Evolutionary conservation across 2,329 filamentous ascomycete genomes (phyloP).

Genomic region (Magnaporthales sp.): DNA sequence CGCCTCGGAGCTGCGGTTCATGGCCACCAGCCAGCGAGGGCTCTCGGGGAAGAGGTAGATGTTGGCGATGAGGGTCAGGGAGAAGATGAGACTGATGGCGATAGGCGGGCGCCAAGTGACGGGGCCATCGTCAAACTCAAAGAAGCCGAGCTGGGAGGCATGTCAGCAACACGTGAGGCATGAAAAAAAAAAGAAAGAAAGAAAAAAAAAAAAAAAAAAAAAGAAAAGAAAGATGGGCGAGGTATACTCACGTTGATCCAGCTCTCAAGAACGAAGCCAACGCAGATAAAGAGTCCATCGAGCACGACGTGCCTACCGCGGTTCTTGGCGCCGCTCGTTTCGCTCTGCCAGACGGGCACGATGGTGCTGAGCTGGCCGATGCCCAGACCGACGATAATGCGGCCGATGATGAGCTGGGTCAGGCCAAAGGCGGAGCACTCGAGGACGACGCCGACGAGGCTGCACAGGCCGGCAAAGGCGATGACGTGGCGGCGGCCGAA

Average conservation of each 20-base stretch:
- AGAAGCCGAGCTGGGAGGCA: slow-evolving; percentile 7
- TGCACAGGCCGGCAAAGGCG: slow-evolving; percentile 36
- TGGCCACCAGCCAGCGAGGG: slow-evolving; percentile 24
- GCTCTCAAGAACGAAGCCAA: slow-evolving; percentile 9
- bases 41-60: slow-evolving; percentile 30
- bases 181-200: background rate
- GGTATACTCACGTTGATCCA: slow-evolving; percentile 10
- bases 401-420: slow-evolving; percentile 39
- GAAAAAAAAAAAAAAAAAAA: no score
- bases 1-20: slow-evolving; percentile 7
- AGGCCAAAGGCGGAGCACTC: slow-evolving; percentile 36
- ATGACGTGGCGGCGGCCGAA: slow-evolving; percentile 42
- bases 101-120: slow-evolving; percentile 21
- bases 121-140: slow-evolving; percentile 6
- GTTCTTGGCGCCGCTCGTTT: slow-evolving; percentile 13
- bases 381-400: slow-evolving; percentile 41
- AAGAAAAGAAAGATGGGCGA: background rate
- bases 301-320: slow-evolving; percentile 15
- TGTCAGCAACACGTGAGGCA: background rate
- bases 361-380: slow-evolving; percentile 36
- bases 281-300: slow-evolving; percentile 12
- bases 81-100: slow-evolving; percentile 23
- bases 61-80: slow-evolving; percentile 20
- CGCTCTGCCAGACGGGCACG: slow-evolving; percentile 21
- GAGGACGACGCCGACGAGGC: slow-evolving; percentile 38